Base-by-base conservation (phyloP, 192 early-diverging fungal species). In the Backusella sp. region DNA sequence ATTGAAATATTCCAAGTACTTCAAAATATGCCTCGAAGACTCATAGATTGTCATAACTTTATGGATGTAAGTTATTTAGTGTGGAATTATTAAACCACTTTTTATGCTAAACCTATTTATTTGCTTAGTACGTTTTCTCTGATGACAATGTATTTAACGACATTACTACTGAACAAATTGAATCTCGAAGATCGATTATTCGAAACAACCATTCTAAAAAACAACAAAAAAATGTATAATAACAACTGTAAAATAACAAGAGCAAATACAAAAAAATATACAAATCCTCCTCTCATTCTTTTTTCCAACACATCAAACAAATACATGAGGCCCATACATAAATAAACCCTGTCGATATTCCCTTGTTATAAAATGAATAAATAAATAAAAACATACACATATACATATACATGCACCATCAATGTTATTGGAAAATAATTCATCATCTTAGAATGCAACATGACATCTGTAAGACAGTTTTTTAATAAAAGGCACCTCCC, bases 1-100 rank as follows among this genome's bases (percentile, higher is more conserved):
- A 69, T 90, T 26, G 88, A 89, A 72, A 79, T 85, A 53, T 90
- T 90, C 70, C 85, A 86, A 35, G 73, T 85, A 14, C 87, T 89
- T 6, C 75, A 87, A 79, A 88, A 90, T 62, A 84, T 89, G 77
- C 89, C 89, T n/a, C 85, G 88, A 68, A 53, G 84, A 26, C 36
- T 89, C 66, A 83, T 90, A 26, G 84, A 90, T 69, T 90, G 89
- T 67, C 88, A 88, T 52, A 80, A 80, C 23, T 73, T 90, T 9
- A 89, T 90, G 83, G 86, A 88, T 34, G 81, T 83, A 77, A 79
- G 59, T 49, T 42, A 11, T 62, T 28, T 62, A 59, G 23, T 12
- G 0, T 62, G 8, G 11, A n/a, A n/a, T 15, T 6, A n/a, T 62
- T 28, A 12, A 9, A 28, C 12, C 12, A 62, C 14, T 2, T 62